phyloP scores from a whole-genome alignment of 2,329 filamentous ascomycete species.

The Diaporthe citri region DNA sequence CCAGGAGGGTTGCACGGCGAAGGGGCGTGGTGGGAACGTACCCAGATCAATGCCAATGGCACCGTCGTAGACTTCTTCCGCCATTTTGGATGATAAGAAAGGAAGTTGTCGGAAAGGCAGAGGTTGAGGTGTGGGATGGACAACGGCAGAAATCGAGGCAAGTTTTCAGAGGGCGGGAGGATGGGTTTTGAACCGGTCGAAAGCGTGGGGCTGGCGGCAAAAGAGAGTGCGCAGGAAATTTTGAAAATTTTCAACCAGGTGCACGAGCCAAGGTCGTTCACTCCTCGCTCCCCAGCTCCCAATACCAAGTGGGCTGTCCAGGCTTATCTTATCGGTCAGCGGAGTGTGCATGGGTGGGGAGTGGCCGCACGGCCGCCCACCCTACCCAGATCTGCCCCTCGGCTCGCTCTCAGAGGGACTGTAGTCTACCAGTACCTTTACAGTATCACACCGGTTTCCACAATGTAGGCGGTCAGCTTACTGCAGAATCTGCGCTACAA shows the following conservation, averaged over 20 bases:
- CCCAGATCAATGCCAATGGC: constrained; percentile 99
- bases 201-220: constrained; percentile 38
- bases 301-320: not conserved
- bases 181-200: constrained; percentile 39
- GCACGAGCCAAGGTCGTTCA: constrained; percentile 33
- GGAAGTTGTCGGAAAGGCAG: constrained; percentile 32
- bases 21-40: constrained; percentile 61
- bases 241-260: constrained; percentile 38
- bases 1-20: not conserved
- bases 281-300: not conserved
- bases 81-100: constrained; percentile 71
- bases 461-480: not conserved
- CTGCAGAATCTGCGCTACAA: not conserved
- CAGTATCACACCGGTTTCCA: not conserved
- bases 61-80: constrained; percentile 99
- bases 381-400: not conserved
- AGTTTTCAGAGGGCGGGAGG: constrained; percentile 30
- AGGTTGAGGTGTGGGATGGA: constrained; percentile 34
- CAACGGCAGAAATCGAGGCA: constrained; percentile 32
- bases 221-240: constrained; percentile 36
- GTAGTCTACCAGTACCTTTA: not conserved
- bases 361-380: not conserved
- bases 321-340: constrained; percentile 23
- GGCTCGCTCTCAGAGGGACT: not conserved
- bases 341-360: not conserved